Evolutionary conservation across 495 filamentous ascomycete species (phyloP), one percentile per base, ranked within the genome.

Genomic region (Xylona heveae): DNA sequence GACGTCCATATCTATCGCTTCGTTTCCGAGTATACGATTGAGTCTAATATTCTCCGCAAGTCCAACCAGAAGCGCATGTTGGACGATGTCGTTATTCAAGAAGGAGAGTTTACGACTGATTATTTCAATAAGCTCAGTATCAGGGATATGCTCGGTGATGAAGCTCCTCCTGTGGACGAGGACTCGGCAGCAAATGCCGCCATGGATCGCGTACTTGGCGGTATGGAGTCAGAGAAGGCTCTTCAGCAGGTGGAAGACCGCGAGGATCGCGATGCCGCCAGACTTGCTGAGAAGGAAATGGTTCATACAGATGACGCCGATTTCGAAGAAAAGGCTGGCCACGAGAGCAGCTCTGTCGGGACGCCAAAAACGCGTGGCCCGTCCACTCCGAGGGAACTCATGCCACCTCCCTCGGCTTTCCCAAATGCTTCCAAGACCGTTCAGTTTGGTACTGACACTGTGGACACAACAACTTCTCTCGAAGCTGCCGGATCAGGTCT

Each of bases 1-100:
- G 90, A 99, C 46, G 90, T 99, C 24, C 85, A 95, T 45, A 94
- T 99, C 44, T 99, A 94, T 54, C 78, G 88, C 5, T 75, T 99
- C 24, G 85, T 99, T 18, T 84, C 76, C 14, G 90, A 99, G 54
- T 80, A 92, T 50, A 99, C 90, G 1, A 95, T 99, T 34, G 90
- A 99, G 51, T 88, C 83, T 41, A 99, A 99, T 48, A 99, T 99
- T 34, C 64, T 99, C 15, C 79, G 83, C 34, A 95, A 95, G 45
- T 77, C 80, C 9, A 81, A 85, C 37, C 90, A 99, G 49, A 99
- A 99, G 55, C 75, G 84, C 36, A 83, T 95, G 75, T 58, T 99
- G 0, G 90, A 99, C 43, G 85, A 95, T 43, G 78, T 95, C 17
- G 82, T 99, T 35, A 99, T 99, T 42, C 90, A 99, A 49, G 84